Evolutionary conservation across 805 yeast genomes (phyloP).

Genomic region (Wickerhamiella occidentalis): DNA sequence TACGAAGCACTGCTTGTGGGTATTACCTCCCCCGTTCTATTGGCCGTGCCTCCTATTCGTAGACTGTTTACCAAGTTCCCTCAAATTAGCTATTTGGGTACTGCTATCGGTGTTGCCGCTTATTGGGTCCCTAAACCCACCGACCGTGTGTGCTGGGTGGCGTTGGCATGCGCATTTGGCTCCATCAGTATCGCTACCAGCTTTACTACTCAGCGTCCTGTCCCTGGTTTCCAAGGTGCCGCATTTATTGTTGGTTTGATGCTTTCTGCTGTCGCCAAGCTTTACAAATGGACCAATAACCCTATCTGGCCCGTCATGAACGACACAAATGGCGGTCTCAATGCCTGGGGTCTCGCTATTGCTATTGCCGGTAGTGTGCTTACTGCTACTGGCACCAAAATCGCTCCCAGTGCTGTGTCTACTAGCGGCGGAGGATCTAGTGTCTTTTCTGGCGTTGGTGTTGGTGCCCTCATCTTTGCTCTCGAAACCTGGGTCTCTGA

Average conservation of each 20-base stretch:
- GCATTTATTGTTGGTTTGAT: slow-evolving; percentile 63
- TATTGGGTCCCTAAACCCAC: slow-evolving; percentile 59
- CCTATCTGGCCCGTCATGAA: slow-evolving; percentile 97
- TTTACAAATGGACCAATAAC: slow-evolving; percentile 68
- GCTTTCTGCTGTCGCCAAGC: slow-evolving; percentile 61
- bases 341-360: slow-evolving; percentile 49
- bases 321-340: slow-evolving; percentile 73
- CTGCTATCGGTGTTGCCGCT: slow-evolving; percentile 62
- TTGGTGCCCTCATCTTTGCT: slow-evolving; percentile 66
- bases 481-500: slow-evolving; percentile 68
- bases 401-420: slow-evolving; percentile 19
- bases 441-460: slow-evolving; percentile 47
- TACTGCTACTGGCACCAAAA: slow-evolving; percentile 29
- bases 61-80: slow-evolving; percentile 35
- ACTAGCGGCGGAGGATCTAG: slow-evolving; percentile 18
- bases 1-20: slow-evolving; percentile 63
- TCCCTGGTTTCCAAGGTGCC: slow-evolving; percentile 35
- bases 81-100: slow-evolving; percentile 41
- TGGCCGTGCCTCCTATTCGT: slow-evolving; percentile 37
- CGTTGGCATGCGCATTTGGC: slow-evolving; percentile 55
- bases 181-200: slow-evolving; percentile 48
- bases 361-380: slow-evolving; percentile 46
- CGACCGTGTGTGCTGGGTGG: slow-evolving; percentile 48
- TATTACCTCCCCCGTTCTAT: slow-evolving; percentile 44
- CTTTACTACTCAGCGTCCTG: slow-evolving; percentile 31